Percentiles rank a stretch among this genome's conserved stretches.
phyloP scores from a whole-genome alignment of 2,329 filamentous ascomycete genomes.

The Verticillium longisporum region DNA sequence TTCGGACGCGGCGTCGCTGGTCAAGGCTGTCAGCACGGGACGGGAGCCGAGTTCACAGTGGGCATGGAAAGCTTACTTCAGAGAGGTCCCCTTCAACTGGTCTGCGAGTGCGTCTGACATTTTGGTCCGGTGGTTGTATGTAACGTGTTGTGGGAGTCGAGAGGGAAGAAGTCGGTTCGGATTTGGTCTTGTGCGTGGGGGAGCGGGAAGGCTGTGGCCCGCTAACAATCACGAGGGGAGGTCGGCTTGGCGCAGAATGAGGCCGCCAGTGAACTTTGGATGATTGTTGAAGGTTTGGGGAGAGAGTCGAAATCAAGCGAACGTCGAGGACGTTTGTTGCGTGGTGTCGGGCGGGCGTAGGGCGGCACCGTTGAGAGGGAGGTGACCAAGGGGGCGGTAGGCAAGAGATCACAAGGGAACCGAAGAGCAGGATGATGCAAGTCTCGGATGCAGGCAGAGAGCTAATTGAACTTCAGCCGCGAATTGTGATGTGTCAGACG shows the following conservation, averaged over 20 bases:
- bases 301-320: background rate
- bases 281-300: background rate
- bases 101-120: conserved; percentile 41
- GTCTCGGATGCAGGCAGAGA: background rate
- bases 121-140: background rate
- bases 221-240: background rate
- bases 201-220: background rate
- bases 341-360: background rate
- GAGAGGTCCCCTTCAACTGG: conserved; percentile 32
- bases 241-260: background rate
- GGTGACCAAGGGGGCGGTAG: background rate
- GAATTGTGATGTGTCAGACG: background rate
- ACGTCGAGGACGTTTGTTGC: background rate
- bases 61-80: conserved; percentile 25
- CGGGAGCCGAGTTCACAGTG: too few relatives aligned
- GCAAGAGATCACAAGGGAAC: background rate
- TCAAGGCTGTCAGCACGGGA: conserved; percentile 28
- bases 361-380: background rate
- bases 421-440: background rate
- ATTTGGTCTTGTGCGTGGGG: background rate
- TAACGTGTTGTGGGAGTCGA: background rate
- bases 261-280: background rate
- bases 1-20: conserved; percentile 42
- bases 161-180: background rate
- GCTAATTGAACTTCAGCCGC: background rate